phyloP scores from a whole-genome alignment of 2,329 filamentous ascomycete genomes.

The Fusarium armeniacum region DNA sequence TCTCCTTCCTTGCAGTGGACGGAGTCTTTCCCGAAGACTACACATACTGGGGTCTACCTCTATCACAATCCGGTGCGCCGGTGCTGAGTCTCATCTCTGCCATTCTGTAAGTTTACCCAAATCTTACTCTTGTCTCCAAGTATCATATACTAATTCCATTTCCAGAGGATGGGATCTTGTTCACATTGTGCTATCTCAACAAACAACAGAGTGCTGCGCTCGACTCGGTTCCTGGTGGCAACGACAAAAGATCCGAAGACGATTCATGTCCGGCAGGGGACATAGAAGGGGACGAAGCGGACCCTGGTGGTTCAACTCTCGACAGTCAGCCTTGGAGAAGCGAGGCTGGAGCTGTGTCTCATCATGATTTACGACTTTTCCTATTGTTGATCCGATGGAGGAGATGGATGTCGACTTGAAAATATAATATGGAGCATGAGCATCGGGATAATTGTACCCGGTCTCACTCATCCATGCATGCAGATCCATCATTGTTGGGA shows the following conservation, averaged over 20 bases:
- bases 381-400: slow-evolving; percentile 9
- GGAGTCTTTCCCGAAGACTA: slow-evolving; percentile 56
- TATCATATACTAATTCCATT: slow-evolving; percentile 21
- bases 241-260: slow-evolving; percentile 33
- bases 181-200: slow-evolving; percentile 44
- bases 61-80: slow-evolving; percentile 50
- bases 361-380: slow-evolving; percentile 40
- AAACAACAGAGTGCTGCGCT: slow-evolving; percentile 41
- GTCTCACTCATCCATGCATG: background rate
- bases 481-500: background rate
- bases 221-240: slow-evolving; percentile 44
- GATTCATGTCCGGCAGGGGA: slow-evolving; percentile 26
- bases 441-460: background rate
- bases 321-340: slow-evolving; percentile 31
- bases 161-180: slow-evolving; percentile 45
- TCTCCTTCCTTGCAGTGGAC: slow-evolving; percentile 54
- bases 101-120: slow-evolving; percentile 50
- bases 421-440: background rate
- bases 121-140: background rate
- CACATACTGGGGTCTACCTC: slow-evolving; percentile 55
- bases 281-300: slow-evolving; percentile 32
- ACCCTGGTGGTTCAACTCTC: slow-evolving; percentile 41
- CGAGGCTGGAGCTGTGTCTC: slow-evolving; percentile 45
- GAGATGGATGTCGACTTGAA: background rate
- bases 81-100: slow-evolving; percentile 57